Evolutionary conservation across 768 basidiomycete genomes (phyloP).

Genomic region (Hygrocybe coccinea): DNA sequence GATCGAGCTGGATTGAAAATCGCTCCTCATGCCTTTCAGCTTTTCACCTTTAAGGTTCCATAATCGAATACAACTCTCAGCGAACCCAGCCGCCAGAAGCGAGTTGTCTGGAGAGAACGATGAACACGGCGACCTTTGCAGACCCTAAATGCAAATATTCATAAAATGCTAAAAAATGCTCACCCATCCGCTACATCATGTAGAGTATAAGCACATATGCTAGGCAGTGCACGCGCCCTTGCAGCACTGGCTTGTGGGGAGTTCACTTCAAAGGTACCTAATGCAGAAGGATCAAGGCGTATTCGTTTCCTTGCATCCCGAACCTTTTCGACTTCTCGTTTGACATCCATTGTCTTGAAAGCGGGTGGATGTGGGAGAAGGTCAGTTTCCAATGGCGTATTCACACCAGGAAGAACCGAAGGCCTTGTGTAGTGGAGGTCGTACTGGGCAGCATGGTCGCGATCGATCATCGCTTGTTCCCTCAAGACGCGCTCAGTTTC

Average conservation of each 20-base stretch:
- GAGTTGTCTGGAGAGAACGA: conserved; percentile 89
- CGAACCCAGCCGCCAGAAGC: conserved; percentile 90
- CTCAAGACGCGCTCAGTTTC: conserved; percentile 77
- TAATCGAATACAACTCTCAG: conserved; percentile 89
- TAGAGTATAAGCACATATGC: conserved; percentile 91
- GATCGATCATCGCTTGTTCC: conserved; percentile 75
- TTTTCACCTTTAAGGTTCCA: conserved; percentile 96
- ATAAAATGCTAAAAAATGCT: conserved; percentile 22
- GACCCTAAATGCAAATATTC: conserved; percentile 4
- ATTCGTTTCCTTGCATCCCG: conserved; percentile 91
- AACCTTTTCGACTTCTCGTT: conserved; percentile 84
- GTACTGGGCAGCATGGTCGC: conserved; percentile 61
- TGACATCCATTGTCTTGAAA: conserved; percentile 83
- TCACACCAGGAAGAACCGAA: conserved; percentile 47
- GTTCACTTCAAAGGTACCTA: conserved; percentile 52
- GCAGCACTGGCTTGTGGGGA: conserved; percentile 53
- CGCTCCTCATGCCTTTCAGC: conserved; percentile 69
- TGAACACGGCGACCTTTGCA: conserved; percentile 69
- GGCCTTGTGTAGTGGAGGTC: conserved; percentile 56
- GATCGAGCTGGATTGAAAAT: conserved; percentile 61
- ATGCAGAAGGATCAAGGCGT: conserved; percentile 70
- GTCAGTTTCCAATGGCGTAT: conserved; percentile 64
- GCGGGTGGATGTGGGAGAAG: conserved; percentile 74
- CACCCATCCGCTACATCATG: conserved; percentile 96
- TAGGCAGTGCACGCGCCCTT: conserved; percentile 73